phyloP scores from a whole-genome alignment of 345 rosid genomes.

The Pseudoturritis turrita region DNA sequence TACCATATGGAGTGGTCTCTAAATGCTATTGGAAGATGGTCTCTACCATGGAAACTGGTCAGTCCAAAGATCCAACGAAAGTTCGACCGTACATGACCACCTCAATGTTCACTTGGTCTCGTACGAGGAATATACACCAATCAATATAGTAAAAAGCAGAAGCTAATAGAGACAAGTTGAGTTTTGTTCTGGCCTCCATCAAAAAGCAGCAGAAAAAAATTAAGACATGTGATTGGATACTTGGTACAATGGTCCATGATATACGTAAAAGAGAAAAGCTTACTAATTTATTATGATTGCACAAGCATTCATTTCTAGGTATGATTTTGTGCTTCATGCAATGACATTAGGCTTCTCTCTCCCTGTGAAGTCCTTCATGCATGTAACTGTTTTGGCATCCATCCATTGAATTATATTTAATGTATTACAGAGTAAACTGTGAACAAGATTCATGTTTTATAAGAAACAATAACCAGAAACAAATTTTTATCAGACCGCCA shows the following conservation, averaged over 20 bases:
- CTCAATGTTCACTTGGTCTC: constrained; percentile 17
- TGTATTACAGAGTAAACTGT: too few relatives aligned
- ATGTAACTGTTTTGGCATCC: too few relatives aligned
- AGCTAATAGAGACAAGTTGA: constrained; percentile 11
- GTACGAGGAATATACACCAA: constrained; percentile 20
- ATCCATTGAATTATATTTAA: too few relatives aligned
- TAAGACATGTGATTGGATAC: not conserved
- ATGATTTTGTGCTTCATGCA: not conserved
- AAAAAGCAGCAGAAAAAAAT: not conserved
- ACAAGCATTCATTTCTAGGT: not conserved
- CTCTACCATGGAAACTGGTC: constrained; percentile 31
- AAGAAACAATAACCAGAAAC: too few relatives aligned
- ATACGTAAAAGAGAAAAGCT: constrained; percentile 3
- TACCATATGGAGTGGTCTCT: constrained; percentile 25
- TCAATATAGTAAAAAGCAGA: not conserved
- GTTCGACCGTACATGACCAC: not conserved
- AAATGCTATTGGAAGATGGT: constrained; percentile 24
- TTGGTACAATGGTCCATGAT: not conserved
- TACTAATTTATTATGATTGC: constrained; percentile 1
- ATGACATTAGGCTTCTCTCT: too few relatives aligned
- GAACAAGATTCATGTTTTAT: too few relatives aligned
- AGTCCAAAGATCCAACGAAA: constrained; percentile 19
- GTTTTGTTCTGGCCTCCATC: constrained; percentile 15
- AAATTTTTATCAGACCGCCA: too few relatives aligned
- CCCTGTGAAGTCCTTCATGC: too few relatives aligned